These are phyloP conservation scores for Harringtonia aguacate DNA, from an alignment of 2,329 filamentous ascomycete species.

Conservation along the genomic window DNA sequence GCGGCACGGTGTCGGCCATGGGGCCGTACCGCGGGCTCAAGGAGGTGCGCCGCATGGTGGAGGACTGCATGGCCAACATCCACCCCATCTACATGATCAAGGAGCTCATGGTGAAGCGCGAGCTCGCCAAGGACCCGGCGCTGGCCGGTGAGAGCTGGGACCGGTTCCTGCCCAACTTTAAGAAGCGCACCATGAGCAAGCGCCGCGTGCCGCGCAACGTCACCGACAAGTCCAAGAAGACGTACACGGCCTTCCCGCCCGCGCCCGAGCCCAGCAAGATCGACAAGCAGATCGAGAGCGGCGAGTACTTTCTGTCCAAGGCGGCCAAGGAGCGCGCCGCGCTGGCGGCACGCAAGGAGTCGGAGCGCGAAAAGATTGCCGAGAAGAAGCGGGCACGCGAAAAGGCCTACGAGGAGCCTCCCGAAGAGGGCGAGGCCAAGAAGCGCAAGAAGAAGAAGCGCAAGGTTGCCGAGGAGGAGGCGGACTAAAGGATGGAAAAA, in stretches of 20 bases:
- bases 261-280: constrained; percentile 98
- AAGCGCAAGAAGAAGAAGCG: constrained; percentile 47
- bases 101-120: constrained; percentile 76
- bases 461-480: constrained; percentile 8
- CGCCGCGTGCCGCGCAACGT: constrained; percentile 73
- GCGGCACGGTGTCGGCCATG: constrained; percentile 87
- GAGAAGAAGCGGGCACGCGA: constrained; percentile 79
- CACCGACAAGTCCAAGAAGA: constrained; percentile 87
- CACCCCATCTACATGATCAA: constrained; percentile 79
- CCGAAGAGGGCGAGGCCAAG: constrained; percentile 60
- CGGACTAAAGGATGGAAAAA: background rate
- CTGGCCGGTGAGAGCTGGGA: constrained; percentile 89
- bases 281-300: constrained; percentile 92
- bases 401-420: constrained; percentile 78
- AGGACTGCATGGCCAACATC: constrained; percentile 95
- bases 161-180: constrained; percentile 93
- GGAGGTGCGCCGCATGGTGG: constrained; percentile 77
- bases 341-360: constrained; percentile 70
- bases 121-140: constrained; percentile 69
- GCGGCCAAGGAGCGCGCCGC: constrained; percentile 78
- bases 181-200: constrained; percentile 82
- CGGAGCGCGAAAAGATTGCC: constrained; percentile 77
- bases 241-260: constrained; percentile 94
- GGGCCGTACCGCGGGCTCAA: constrained; percentile 88
- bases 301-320: constrained; percentile 93